Percentiles rank a stretch among this genome's conserved stretches.
Conservation (phyloP, 208 protist species). For the Histomonas meleagridis region DNA sequence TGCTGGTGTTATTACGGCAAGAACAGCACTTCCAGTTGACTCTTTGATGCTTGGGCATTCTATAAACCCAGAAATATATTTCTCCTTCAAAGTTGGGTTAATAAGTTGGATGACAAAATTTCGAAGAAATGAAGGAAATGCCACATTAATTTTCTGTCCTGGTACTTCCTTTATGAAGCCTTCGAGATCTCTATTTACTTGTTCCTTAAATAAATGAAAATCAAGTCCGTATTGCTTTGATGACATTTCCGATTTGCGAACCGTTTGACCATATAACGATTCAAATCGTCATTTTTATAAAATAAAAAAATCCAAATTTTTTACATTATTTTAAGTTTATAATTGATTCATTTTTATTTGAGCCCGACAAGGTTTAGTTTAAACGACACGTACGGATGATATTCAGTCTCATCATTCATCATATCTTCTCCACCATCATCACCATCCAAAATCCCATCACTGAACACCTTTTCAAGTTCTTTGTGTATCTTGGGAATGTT, state of each 20-base stretch:
- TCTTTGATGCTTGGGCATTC: not conserved
- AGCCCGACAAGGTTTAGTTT: not conserved
- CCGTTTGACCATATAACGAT: too few species aligned
- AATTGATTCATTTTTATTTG: too few species aligned
- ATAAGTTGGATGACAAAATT: not conserved
- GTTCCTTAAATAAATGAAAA: too few species aligned
- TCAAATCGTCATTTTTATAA: too few species aligned
- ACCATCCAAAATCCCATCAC: not conserved
- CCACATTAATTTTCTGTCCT: too few species aligned
- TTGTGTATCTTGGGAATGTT: not conserved
- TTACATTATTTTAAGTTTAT: too few species aligned
- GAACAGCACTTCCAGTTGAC: not conserved
- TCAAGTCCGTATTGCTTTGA: too few species aligned
- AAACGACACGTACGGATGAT: constrained; percentile 14
- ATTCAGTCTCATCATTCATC: not conserved
- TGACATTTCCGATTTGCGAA: too few species aligned
- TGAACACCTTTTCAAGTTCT: not conserved
- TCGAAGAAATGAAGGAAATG: not conserved
- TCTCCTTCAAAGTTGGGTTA: not conserved
- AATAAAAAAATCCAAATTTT: too few species aligned
- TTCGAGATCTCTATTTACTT: too few species aligned
- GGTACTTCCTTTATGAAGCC: too few species aligned
- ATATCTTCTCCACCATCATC: not conserved
- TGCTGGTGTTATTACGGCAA: not conserved
- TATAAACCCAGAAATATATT: not conserved